Evolutionary conservation across 139 green algal genomes (phyloP).

Genomic region (Coccomyxa sp.): DNA sequence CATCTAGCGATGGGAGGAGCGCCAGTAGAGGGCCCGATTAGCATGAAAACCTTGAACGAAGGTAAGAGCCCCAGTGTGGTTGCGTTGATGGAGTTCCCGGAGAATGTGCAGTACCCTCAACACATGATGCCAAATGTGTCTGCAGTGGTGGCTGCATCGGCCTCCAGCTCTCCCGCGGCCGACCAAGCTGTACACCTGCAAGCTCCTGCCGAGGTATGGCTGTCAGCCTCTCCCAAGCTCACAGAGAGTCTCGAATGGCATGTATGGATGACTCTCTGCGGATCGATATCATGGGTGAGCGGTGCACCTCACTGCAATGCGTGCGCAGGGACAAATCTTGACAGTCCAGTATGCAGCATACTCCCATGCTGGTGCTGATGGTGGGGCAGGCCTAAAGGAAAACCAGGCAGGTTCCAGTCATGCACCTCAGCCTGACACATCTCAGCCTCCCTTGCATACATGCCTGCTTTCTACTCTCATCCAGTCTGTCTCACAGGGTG

Average conservation of each 20-base stretch:
- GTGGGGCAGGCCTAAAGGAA: neutral
- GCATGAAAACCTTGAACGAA: neutral
- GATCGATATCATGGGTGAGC: neutral
- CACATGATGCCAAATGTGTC: neutral
- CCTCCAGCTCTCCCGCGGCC: neutral
- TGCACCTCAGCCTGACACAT: no score
- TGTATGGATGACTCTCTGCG: neutral
- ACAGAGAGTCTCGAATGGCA: neutral
- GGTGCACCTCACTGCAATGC: neutral
- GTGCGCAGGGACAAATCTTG: neutral
- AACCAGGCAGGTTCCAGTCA: slow-evolving; percentile 3
- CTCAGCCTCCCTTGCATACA: no score
- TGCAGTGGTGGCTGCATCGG: neutral
- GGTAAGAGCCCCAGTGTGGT: neutral
- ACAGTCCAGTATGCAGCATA: neutral
- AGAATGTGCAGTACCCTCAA: neutral
- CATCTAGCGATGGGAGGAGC: neutral
- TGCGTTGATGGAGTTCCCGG: neutral
- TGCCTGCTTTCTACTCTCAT: neutral
- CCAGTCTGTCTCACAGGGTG: neutral
- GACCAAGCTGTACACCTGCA: neutral
- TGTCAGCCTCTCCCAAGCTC: neutral
- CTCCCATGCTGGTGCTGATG: neutral
- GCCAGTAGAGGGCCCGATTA: no score
- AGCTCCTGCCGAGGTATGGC: neutral